Percentiles rank a stretch among this genome's conserved stretches.
Evolutionary conservation across 768 basidiomycete species (phyloP).

Genomic region (Termitomyces sp.): DNA sequence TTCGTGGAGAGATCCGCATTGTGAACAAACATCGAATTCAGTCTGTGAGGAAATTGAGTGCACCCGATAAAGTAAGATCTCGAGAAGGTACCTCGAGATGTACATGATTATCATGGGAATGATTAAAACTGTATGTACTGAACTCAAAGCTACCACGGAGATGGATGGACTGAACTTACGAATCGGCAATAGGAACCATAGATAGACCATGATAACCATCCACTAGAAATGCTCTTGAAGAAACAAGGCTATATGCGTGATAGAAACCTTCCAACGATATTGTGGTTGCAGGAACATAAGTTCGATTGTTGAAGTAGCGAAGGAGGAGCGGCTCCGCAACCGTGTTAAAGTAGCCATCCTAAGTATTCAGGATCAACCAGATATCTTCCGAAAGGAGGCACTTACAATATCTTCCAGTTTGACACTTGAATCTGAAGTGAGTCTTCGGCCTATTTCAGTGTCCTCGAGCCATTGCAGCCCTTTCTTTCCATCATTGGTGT

Average conservation of each 20-base stretch:
- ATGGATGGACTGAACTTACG: slow-evolving; percentile 41
- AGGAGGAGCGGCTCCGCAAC: slow-evolving; percentile 15
- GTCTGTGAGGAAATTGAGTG: slow-evolving; percentile 30
- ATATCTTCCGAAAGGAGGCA: not conserved
- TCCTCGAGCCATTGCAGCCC: slow-evolving; percentile 38
- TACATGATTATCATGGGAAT: slow-evolving; percentile 62
- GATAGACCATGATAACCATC: slow-evolving; percentile 78
- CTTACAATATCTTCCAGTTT: slow-evolving; percentile 15
- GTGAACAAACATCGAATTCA: slow-evolving; percentile 69
- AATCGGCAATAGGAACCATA: slow-evolving; percentile 85
- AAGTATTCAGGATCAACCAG: not conserved
- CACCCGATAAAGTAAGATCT: not conserved
- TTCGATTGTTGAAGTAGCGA: slow-evolving; percentile 14
- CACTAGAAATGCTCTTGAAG: slow-evolving; percentile 79
- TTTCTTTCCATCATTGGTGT: slow-evolving; percentile 25
- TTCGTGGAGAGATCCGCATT: slow-evolving; percentile 65
- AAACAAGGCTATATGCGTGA: slow-evolving; percentile 62
- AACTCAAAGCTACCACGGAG: slow-evolving; percentile 10
- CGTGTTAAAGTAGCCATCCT: slow-evolving; percentile 23
- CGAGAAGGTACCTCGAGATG: slow-evolving; percentile 60
- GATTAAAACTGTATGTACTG: slow-evolving; percentile 65
- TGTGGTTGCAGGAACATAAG: slow-evolving; percentile 3
- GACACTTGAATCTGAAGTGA: slow-evolving; percentile 1
- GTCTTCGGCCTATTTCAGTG: slow-evolving; percentile 32
- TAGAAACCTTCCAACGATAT: slow-evolving; percentile 41